These are phyloP conservation scores for Phytophthora quininea DNA, from an alignment of 352 stramenopile genomes.

Conservation along the genomic window DNA sequence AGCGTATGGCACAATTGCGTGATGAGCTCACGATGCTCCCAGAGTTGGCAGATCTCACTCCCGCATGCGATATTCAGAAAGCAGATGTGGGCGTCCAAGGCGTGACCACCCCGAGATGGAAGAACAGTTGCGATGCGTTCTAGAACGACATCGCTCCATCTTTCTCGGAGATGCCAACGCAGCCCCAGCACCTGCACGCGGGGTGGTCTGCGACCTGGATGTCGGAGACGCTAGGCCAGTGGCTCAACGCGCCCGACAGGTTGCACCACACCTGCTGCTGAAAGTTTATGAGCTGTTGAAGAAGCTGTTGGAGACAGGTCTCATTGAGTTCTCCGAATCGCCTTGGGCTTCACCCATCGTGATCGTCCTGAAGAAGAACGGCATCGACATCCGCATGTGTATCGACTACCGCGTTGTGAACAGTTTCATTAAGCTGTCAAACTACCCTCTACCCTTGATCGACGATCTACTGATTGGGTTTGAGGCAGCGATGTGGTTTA, in stretches of 20 bases:
- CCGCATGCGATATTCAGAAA: neutral
- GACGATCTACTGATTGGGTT: constrained; percentile 10
- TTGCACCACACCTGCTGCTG: neutral
- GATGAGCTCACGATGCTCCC: neutral
- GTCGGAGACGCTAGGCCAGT: too few species aligned
- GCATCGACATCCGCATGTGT: constrained; percentile 8
- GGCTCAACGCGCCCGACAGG: neutral
- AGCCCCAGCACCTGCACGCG: too few species aligned
- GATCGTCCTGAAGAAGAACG: neutral
- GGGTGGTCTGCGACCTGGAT: too few species aligned
- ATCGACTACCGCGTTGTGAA: constrained; percentile 12
- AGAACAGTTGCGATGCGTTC: too few species aligned
- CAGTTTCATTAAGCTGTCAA: neutral
- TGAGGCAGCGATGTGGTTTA: neutral
- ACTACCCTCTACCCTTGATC: constrained; percentile 8
- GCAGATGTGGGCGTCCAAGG: neutral
- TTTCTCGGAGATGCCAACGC: too few species aligned
- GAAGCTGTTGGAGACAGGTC: neutral
- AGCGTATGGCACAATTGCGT: neutral
- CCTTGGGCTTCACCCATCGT: too few species aligned
- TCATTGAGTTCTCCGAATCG: neutral
- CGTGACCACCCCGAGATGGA: too few species aligned
- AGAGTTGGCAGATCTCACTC: neutral
- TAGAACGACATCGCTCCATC: too few species aligned
- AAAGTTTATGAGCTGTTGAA: constrained; percentile 1